Conservation (phyloP, 73 alveolate genomes). For the Paramecium sonneborni region DNA sequence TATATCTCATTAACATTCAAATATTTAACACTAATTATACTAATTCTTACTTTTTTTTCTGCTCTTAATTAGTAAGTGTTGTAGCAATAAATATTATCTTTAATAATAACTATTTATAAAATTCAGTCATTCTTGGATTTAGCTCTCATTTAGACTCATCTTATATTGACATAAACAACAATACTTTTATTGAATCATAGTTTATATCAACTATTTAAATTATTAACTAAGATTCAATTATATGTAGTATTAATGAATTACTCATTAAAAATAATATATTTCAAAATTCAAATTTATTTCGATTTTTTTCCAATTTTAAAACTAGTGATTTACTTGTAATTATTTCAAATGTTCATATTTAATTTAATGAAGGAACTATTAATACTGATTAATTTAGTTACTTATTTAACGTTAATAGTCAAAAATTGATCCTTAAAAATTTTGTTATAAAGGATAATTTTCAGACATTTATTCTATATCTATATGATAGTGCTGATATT, state of each 20-base stretch:
- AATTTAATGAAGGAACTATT: neutral
- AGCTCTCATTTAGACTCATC: neutral
- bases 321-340: neutral
- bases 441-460: too few relatives aligned
- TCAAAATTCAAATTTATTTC: neutral
- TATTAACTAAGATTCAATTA: too few relatives aligned
- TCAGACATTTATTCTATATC: neutral
- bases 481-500: neutral
- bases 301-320: neutral
- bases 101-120: too few relatives aligned
- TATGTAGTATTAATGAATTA: neutral
- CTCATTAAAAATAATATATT: too few relatives aligned
- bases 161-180: neutral
- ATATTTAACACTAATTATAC: too few relatives aligned
- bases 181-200: neutral
- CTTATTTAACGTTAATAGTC: too few relatives aligned
- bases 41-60: neutral
- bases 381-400: neutral
- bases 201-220: neutral
- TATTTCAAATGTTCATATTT: neutral
- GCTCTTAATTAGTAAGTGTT: neutral
- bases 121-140: neutral
- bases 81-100: neutral
- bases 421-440: too few relatives aligned
- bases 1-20: too few relatives aligned